Conservation (phyloP, 2,329 filamentous ascomycete genomes). For the Diaporthe velutina region DNA sequence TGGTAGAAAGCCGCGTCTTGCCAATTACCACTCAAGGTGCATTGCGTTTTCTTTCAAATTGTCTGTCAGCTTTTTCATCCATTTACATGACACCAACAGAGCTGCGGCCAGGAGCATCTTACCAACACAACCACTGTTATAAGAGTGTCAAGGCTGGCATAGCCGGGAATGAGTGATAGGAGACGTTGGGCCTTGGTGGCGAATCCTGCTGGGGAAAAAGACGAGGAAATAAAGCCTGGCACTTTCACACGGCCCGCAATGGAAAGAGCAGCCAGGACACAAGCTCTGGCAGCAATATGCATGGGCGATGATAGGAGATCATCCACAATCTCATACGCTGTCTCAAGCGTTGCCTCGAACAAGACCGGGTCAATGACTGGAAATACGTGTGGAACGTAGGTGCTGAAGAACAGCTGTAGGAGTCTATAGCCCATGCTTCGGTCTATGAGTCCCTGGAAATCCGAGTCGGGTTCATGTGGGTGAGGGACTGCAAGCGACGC, state of each 20-base stretch:
- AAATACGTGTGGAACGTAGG: neutral
- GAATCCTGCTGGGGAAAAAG: neutral
- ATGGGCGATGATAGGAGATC: neutral
- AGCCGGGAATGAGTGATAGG: neutral
- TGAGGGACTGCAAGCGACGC: no score
- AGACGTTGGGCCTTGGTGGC: neutral
- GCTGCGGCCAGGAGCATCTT: neutral
- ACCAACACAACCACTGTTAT: neutral
- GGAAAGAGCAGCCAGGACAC: neutral
- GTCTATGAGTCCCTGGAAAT: neutral
- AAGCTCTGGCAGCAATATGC: slow-evolving; percentile 18
- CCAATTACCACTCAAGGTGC: neutral
- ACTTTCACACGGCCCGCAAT: neutral
- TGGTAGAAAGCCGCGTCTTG: slow-evolving; percentile 5
- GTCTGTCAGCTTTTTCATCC: neutral
- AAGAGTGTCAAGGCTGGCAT: neutral
- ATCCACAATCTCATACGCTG: neutral
- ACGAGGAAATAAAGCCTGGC: no score
- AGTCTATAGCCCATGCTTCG: neutral
- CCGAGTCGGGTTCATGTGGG: neutral
- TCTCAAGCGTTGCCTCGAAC: neutral
- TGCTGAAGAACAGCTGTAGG: neutral
- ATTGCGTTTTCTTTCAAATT: neutral
- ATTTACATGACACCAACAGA: neutral
- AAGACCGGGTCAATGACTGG: neutral